phyloP scores from a whole-genome alignment of 2,329 filamentous ascomycete species.

The Talaromyces sp. region DNA sequence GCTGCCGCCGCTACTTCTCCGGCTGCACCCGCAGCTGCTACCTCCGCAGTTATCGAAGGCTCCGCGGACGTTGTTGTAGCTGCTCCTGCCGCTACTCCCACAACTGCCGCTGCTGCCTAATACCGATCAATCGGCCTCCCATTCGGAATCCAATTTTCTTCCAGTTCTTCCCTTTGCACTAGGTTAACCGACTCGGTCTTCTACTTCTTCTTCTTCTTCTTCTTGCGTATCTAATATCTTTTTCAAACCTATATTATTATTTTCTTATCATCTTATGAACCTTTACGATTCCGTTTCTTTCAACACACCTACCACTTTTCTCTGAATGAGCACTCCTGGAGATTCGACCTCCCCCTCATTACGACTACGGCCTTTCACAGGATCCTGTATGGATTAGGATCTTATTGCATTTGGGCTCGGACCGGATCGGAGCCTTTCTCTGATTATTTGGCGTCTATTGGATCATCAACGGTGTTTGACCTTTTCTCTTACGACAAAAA shows the following conservation, averaged over 20 bases:
- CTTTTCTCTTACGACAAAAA: slow-evolving; percentile 4
- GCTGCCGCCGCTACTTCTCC: slow-evolving; percentile 43
- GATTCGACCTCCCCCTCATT: slow-evolving; percentile 22
- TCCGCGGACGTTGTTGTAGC: slow-evolving; percentile 29
- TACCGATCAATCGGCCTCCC: background rate
- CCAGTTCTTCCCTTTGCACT: slow-evolving; percentile 30
- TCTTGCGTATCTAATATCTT: background rate
- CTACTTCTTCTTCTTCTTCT: background rate
- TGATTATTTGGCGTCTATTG: slow-evolving; percentile 16
- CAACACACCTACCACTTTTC: slow-evolving; percentile 2
- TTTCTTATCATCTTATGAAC: background rate
- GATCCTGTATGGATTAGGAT: slow-evolving; percentile 5
- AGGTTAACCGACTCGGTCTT: slow-evolving; percentile 28
- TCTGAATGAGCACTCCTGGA: background rate
- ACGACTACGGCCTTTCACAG: slow-evolving; percentile 36
- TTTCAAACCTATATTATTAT: background rate
- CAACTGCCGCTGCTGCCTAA: slow-evolving; percentile 34
- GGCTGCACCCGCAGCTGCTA: slow-evolving; percentile 35
- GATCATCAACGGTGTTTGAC: background rate
- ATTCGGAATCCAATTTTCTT: slow-evolving; percentile 21
- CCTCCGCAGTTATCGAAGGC: slow-evolving; percentile 39
- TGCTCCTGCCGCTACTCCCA: slow-evolving; percentile 32
- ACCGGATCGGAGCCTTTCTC: slow-evolving; percentile 3
- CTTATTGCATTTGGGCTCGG: slow-evolving; percentile 14
- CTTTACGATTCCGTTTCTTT: slow-evolving; percentile 18